phyloP scores from a whole-genome alignment of 2,329 filamentous ascomycete species.

The Penicillium fuscoglaucum region DNA sequence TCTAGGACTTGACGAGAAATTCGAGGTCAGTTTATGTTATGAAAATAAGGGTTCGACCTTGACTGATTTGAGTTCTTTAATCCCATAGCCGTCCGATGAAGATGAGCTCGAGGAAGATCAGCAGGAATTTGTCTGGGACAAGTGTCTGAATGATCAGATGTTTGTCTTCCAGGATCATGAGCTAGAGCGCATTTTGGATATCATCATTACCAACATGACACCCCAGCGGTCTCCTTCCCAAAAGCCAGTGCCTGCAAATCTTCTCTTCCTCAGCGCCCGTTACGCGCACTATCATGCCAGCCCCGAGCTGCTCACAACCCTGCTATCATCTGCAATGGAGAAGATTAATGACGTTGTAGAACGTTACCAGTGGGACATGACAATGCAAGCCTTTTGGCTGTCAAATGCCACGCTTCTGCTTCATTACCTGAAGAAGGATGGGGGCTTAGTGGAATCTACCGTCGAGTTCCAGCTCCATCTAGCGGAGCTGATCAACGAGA shows the following conservation, averaged over 20 bases:
- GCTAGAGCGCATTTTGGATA: slow-evolving; percentile 85
- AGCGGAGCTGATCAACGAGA: slow-evolving; percentile 93
- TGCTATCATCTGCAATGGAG: slow-evolving; percentile 84
- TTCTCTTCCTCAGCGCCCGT: slow-evolving; percentile 90
- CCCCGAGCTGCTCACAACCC: slow-evolving; percentile 73
- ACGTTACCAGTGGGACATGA: slow-evolving; percentile 98
- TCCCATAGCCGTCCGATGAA: slow-evolving; percentile 63
- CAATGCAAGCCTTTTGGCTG: slow-evolving; percentile 97
- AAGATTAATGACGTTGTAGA: slow-evolving; percentile 98
- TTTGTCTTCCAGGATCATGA: slow-evolving; percentile 98
- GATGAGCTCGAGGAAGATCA: slow-evolving; percentile 85
- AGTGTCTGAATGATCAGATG: slow-evolving; percentile 97
- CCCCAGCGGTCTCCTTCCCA: slow-evolving; percentile 94
- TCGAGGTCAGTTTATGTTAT: slow-evolving; percentile 64
- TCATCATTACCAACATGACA: slow-evolving; percentile 97
- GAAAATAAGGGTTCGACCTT: neutral
- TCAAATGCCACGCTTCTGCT: slow-evolving; percentile 94
- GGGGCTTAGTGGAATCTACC: slow-evolving; percentile 75
- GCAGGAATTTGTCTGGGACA: slow-evolving; percentile 93
- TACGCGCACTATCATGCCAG: slow-evolving; percentile 97
- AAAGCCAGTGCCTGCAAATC: slow-evolving; percentile 95
- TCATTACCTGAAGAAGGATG: slow-evolving; percentile 95
- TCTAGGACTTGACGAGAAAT: slow-evolving; percentile 90
- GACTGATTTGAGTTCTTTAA: slow-evolving; percentile 1
- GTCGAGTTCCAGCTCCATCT: slow-evolving; percentile 89